These are phyloP conservation scores for Trichoderma hamatum DNA, from an alignment of 2,329 filamentous ascomycete species.

Conservation along the genomic window DNA sequence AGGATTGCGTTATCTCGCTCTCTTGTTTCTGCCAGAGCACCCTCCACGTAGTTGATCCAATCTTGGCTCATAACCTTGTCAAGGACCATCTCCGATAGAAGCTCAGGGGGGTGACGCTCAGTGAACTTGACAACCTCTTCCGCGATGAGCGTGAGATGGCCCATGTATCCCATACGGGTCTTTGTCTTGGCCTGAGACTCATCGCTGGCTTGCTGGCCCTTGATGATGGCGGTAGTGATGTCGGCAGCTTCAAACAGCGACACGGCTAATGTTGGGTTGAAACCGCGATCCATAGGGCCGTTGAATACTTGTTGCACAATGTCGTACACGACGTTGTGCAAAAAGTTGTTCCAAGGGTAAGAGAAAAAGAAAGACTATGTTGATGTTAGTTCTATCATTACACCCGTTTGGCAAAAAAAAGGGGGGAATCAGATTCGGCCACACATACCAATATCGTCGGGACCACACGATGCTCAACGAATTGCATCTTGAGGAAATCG, in stretches of 20 bases:
- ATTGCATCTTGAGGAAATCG: slow-evolving; percentile 92
- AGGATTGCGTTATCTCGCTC: slow-evolving; percentile 98
- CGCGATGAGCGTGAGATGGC: slow-evolving; percentile 92
- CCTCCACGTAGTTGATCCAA: slow-evolving; percentile 95
- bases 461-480: slow-evolving; percentile 91
- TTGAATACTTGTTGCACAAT: slow-evolving; percentile 99
- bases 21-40: slow-evolving; percentile 86
- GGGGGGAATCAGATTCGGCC: not conserved
- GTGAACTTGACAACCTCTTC: slow-evolving; percentile 99
- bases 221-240: slow-evolving; percentile 88
- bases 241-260: slow-evolving; percentile 91
- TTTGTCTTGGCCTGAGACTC: slow-evolving; percentile 80
- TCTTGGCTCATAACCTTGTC: slow-evolving; percentile 86
- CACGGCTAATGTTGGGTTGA: slow-evolving; percentile 85
- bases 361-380: slow-evolving; percentile 91
- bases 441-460: slow-evolving; percentile 85
- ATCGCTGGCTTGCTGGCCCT: slow-evolving; percentile 85
- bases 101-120: slow-evolving; percentile 86
- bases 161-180: slow-evolving; percentile 97
- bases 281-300: slow-evolving; percentile 94
- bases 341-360: slow-evolving; percentile 99
- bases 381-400: not conserved
- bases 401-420: not conserved
- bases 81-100: slow-evolving; percentile 80
- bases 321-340: slow-evolving; percentile 98